Percentiles rank a stretch among this genome's conserved stretches.
Conservation (phyloP, 345 rosid species). For the Toxicodendron radicans region DNA sequence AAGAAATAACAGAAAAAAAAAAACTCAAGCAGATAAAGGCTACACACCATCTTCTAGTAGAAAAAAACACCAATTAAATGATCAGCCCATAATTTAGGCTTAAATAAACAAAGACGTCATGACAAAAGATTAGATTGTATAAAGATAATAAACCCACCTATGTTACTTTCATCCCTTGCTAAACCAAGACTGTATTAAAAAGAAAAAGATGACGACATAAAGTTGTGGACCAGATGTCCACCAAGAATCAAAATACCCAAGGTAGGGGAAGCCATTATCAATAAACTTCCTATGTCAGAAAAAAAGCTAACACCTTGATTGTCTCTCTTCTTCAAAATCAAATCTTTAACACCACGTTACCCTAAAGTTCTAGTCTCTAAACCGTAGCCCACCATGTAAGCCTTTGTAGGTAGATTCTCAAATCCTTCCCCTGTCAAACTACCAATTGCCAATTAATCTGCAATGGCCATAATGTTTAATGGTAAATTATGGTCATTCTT, state of each 20-base stretch:
- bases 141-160: neutral
- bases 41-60: too few species aligned
- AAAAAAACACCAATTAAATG: too few species aligned
- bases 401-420: neutral
- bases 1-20: neutral
- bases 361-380: neutral
- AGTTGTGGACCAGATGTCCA: too few species aligned
- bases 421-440: neutral
- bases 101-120: too few species aligned
- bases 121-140: too few species aligned
- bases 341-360: neutral
- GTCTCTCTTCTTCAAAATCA: neutral
- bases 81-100: neutral
- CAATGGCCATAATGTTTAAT: too few species aligned
- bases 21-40: neutral
- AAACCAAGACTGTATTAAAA: neutral
- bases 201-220: too few species aligned
- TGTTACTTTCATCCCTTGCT: neutral
- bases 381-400: neutral
- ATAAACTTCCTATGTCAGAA: neutral
- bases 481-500: too few species aligned
- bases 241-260: too few species aligned
- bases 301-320: neutral
- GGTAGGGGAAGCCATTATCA: too few species aligned
- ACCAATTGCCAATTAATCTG: too few species aligned